Percentiles rank a stretch among this genome's conserved stretches.
Evolutionary conservation across 2,329 filamentous ascomycete species (phyloP).

Genomic region (Amylocarpus encephaloides): DNA sequence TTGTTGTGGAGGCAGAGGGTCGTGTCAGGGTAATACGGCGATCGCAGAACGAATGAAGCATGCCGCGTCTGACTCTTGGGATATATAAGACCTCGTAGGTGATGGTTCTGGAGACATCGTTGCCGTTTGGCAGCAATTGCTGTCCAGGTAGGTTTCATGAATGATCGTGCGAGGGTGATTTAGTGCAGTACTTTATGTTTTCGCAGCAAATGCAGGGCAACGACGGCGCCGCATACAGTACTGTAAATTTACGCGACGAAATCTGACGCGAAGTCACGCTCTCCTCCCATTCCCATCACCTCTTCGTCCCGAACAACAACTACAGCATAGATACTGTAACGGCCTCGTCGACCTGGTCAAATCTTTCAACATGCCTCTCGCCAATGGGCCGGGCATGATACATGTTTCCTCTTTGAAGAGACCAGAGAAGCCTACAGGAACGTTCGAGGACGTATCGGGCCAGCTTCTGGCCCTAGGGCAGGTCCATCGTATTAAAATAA

Average conservation of each 20-base stretch:
- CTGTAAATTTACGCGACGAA: too few relatives aligned
- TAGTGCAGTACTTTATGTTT: background rate
- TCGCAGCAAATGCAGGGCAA: background rate
- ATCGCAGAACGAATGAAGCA: background rate
- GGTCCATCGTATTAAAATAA: too few relatives aligned
- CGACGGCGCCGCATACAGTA: background rate
- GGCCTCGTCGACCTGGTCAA: too few relatives aligned
- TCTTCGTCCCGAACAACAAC: too few relatives aligned
- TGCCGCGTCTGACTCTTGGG: background rate
- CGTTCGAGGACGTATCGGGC: slow-evolving; percentile 16
- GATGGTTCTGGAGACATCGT: background rate
- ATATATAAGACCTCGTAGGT: background rate
- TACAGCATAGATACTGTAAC: too few relatives aligned
- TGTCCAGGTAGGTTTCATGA: slow-evolving; percentile 18
- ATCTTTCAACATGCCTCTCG: slow-evolving; percentile 1
- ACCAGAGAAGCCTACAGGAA: slow-evolving; percentile 12
- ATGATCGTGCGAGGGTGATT: background rate
- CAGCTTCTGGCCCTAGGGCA: too few relatives aligned
- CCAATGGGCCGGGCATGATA: slow-evolving; percentile 6
- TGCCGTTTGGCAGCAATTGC: slow-evolving; percentile 17
- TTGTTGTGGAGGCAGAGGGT: too few relatives aligned
- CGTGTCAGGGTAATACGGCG: background rate
- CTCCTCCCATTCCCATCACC: too few relatives aligned
- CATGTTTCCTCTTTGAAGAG: slow-evolving; percentile 13
- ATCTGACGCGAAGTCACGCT: too few relatives aligned